phyloP scores from a whole-genome alignment of 768 basidiomycete species.

The Xerocomellus amylosporus region DNA sequence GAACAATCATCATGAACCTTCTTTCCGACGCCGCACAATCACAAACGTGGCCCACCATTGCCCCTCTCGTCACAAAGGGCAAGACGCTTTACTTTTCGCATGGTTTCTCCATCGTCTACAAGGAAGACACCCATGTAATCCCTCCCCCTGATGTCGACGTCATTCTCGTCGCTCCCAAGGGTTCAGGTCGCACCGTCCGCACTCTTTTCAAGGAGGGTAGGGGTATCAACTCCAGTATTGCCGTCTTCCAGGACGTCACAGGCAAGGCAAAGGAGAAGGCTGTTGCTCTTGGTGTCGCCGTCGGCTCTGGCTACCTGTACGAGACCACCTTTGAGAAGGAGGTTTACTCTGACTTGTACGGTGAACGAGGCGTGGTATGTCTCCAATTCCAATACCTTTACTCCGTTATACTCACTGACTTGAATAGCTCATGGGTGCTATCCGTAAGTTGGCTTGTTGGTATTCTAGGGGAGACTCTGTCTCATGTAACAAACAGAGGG shows the following conservation, averaged over 20 bases:
- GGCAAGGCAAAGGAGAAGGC: conserved; percentile 99
- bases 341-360: conserved; percentile 98
- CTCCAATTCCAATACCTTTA: not conserved
- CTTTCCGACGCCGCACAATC: conserved; percentile 99
- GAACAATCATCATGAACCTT: conserved; percentile 99
- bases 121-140: conserved; percentile 92
- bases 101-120: conserved; percentile 98
- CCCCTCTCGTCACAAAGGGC: conserved; percentile 96
- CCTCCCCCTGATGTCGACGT: conserved; percentile 95
- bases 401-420: conserved; percentile 3
- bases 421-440: conserved; percentile 89
- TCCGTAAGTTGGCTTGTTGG: conserved; percentile 55
- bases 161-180: conserved; percentile 98
- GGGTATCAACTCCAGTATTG: conserved; percentile 93
- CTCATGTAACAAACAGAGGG: conserved; percentile 59
- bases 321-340: conserved; percentile 99
- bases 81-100: conserved; percentile 99
- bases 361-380: conserved; percentile 98
- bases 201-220: conserved; percentile 99
- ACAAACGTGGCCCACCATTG: conserved; percentile 85
- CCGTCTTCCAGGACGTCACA: conserved; percentile 96
- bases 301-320: conserved; percentile 97
- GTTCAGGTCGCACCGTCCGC: conserved; percentile 97
- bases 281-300: conserved; percentile 86
- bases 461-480: not conserved